Evolutionary conservation across 371 early-diverging fungal species (phyloP).

Genomic region (Quaeritorhiza haematococci): DNA sequence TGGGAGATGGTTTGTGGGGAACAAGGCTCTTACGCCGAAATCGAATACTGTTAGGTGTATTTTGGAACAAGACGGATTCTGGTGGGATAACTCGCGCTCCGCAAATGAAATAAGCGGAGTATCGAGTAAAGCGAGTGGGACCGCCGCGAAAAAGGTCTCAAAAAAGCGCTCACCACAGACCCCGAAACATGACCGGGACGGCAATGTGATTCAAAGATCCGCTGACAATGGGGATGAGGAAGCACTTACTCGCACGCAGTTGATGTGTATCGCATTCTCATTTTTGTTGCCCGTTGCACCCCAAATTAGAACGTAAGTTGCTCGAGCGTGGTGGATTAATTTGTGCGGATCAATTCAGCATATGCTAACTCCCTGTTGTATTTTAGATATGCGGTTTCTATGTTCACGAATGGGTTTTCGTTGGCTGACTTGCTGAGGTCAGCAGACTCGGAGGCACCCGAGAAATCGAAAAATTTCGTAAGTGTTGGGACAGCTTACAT

Average conservation of each 20-base stretch:
- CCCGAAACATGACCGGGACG: constrained; percentile 16
- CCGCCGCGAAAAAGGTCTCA: constrained; percentile 31
- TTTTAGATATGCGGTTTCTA: too few relatives aligned
- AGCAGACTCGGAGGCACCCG: constrained; percentile 25
- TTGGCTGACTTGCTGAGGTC: constrained; percentile 22
- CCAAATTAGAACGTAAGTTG: constrained; percentile 61
- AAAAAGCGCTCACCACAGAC: constrained; percentile 20
- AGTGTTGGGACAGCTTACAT: constrained; percentile 21
- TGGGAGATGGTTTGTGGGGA: constrained; percentile 61
- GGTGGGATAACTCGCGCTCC: not conserved
- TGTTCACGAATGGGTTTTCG: too few relatives aligned
- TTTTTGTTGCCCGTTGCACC: constrained; percentile 65
- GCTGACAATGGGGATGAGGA: not conserved
- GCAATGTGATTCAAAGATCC: constrained; percentile 1
- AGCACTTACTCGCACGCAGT: not conserved
- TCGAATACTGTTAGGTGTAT: not conserved
- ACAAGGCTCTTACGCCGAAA: constrained; percentile 14
- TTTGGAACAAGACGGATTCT: not conserved
- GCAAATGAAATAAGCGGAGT: not conserved
- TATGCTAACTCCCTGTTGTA: too few relatives aligned
- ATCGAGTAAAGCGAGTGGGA: not conserved
- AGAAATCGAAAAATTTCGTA: constrained; percentile 13
- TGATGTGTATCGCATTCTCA: constrained; percentile 59
- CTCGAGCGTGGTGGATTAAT: constrained; percentile 49
- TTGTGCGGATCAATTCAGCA: constrained; percentile 43